phyloP scores from a whole-genome alignment of 2,329 filamentous ascomycete species.

The Aspergillus novoparasiticus region DNA sequence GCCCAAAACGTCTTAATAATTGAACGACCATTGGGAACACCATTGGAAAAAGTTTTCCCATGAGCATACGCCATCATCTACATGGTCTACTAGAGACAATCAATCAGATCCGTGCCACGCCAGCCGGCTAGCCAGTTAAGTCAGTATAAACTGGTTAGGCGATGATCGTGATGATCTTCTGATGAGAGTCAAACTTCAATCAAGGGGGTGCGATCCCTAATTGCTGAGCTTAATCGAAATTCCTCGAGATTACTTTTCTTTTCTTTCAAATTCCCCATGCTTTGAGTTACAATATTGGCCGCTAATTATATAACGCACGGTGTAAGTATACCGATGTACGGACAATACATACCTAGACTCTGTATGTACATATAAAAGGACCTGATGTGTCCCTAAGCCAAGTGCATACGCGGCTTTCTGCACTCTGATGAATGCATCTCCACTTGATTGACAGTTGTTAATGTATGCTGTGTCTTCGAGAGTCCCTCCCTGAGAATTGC shows the following conservation, averaged over 20 bases:
- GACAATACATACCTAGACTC: background rate
- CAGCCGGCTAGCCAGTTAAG: background rate
- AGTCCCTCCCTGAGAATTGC: background rate
- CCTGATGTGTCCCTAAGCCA: slow-evolving; percentile 1
- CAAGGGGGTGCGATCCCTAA: background rate
- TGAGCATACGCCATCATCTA: slow-evolving; percentile 7
- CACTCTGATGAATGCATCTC: slow-evolving; percentile 14
- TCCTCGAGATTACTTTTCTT: background rate
- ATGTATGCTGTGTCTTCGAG: background rate
- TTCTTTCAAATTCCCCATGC: background rate
- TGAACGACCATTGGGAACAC: background rate
- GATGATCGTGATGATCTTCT: slow-evolving; percentile 19
- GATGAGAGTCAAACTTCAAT: slow-evolving; percentile 13
- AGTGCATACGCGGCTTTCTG: slow-evolving; percentile 11
- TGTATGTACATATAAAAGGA: slow-evolving; percentile 2
- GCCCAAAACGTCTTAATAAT: background rate
- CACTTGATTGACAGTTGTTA: slow-evolving; percentile 13
- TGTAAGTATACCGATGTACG: background rate
- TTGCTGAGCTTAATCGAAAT: background rate
- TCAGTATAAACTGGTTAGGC: background rate
- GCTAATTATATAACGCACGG: background rate
- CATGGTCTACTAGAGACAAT: slow-evolving; percentile 2
- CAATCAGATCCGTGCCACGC: slow-evolving; percentile 1
- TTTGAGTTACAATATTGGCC: background rate
- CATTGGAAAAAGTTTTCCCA: background rate